phyloP scores from a whole-genome alignment of 1,284 basidiomycete species.

The Heterobasidion occidentale region DNA sequence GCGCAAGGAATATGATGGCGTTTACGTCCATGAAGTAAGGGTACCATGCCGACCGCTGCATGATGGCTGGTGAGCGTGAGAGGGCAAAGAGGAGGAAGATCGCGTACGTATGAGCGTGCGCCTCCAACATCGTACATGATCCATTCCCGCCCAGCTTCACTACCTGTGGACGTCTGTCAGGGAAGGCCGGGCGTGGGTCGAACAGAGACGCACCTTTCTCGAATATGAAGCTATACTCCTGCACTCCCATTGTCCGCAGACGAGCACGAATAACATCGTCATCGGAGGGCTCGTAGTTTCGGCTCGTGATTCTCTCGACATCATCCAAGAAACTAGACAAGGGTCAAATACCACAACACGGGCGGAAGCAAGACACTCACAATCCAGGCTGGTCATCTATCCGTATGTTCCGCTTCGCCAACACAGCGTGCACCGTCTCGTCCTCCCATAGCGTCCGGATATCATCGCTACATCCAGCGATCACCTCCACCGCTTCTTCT shows the following conservation, averaged over 20 bases:
- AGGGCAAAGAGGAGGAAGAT: background rate
- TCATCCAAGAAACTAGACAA: slow-evolving; percentile 55
- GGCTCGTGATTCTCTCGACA: slow-evolving; percentile 43
- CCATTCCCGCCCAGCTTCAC: slow-evolving; percentile 44
- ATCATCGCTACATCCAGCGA: slow-evolving; percentile 53
- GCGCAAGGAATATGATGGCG: slow-evolving; percentile 34
- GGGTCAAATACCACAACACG: background rate
- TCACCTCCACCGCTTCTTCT: slow-evolving; percentile 38
- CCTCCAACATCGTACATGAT: slow-evolving; percentile 70
- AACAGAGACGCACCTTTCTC: slow-evolving; percentile 43
- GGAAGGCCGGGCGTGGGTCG: background rate
- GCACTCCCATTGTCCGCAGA: slow-evolving; percentile 62
- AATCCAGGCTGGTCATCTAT: slow-evolving; percentile 59
- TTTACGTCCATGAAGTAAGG: slow-evolving; percentile 34
- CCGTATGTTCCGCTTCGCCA: slow-evolving; percentile 37
- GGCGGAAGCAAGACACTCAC: slow-evolving; percentile 29
- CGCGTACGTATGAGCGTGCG: slow-evolving; percentile 51
- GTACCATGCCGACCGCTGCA: slow-evolving; percentile 28
- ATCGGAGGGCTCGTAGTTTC: slow-evolving; percentile 50
- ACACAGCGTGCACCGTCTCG: slow-evolving; percentile 37
- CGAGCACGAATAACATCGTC: slow-evolving; percentile 64
- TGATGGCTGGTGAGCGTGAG: too few species aligned
- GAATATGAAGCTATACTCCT: slow-evolving; percentile 62
- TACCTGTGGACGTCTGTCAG: background rate
- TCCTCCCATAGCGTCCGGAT: slow-evolving; percentile 58